Percentiles rank a stretch among this genome's conserved stretches.
Conservation (phyloP, 805 yeast genomes). For the Wickerhamomyces tratensis region DNA sequence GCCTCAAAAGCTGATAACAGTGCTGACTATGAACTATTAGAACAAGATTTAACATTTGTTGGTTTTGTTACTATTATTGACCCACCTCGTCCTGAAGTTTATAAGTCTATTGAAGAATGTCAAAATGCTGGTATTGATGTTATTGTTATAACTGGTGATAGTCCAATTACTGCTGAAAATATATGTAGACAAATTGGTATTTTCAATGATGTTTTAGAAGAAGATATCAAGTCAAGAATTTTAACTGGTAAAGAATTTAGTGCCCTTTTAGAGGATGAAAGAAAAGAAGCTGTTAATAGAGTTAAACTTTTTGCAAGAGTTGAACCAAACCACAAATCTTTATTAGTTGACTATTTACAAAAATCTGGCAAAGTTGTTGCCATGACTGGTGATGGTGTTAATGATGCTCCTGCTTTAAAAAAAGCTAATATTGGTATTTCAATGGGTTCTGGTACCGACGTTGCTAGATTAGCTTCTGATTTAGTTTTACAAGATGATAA, state of each 20-base stretch:
- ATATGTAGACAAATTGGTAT: slow-evolving; percentile 37
- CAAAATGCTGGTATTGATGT: slow-evolving; percentile 32
- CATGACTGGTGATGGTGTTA: slow-evolving; percentile 60
- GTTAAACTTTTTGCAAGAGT: slow-evolving; percentile 43
- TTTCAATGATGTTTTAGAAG: slow-evolving; percentile 16
- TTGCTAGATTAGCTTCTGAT: slow-evolving; percentile 50
- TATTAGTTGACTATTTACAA: slow-evolving; percentile 39
- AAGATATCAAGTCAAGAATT: slow-evolving; percentile 12
- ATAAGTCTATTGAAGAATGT: slow-evolving; percentile 23
- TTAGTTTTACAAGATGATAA: slow-evolving; percentile 45
- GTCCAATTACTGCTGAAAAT: slow-evolving; percentile 40
- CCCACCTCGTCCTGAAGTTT: slow-evolving; percentile 33
- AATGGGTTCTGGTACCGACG: slow-evolving; percentile 57
- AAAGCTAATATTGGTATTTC: slow-evolving; percentile 56
- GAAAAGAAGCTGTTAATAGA: slow-evolving; percentile 33
- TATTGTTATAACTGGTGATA: slow-evolving; percentile 46
- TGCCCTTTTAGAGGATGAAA: slow-evolving; percentile 22
- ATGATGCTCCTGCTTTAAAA: slow-evolving; percentile 55
- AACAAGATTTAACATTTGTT: slow-evolving; percentile 20
- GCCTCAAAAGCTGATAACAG: slow-evolving; percentile 17
- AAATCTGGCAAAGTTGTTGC: slow-evolving; percentile 43
- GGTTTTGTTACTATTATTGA: slow-evolving; percentile 35
- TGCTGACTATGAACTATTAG: slow-evolving; percentile 27
- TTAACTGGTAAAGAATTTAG: slow-evolving; percentile 32
- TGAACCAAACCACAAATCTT: slow-evolving; percentile 44